These are phyloP conservation scores for Globisporangium canariense DNA, from an alignment of 352 stramenopile genomes.

Conservation along the genomic window DNA sequence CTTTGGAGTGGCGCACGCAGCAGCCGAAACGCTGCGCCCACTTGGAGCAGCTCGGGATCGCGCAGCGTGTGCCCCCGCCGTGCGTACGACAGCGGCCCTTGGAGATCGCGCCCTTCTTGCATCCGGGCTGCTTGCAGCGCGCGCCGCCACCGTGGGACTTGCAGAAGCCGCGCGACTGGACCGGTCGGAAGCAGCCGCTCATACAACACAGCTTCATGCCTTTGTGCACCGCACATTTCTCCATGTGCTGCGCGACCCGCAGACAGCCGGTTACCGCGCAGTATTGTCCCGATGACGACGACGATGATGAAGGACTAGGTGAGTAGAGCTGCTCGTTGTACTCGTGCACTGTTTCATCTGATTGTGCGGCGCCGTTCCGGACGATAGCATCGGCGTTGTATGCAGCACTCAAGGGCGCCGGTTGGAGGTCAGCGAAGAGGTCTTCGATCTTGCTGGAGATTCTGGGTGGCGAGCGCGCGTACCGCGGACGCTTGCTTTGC, in stretches of 20 bases:
- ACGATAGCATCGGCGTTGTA: neutral
- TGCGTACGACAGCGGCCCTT: slow-evolving; percentile 49
- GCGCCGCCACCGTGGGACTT: slow-evolving; percentile 60
- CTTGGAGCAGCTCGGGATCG: slow-evolving; percentile 37
- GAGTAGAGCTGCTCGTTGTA: slow-evolving; percentile 8
- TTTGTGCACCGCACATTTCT: slow-evolving; percentile 42
- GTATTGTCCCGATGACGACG: neutral
- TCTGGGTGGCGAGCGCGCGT: no score
- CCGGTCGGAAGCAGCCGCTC: slow-evolving; percentile 32
- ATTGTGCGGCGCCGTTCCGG: neutral
- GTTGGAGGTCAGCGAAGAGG: neutral
- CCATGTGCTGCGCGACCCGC: slow-evolving; percentile 17
- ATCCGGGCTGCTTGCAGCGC: slow-evolving; percentile 43
- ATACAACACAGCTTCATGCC: slow-evolving; percentile 41
- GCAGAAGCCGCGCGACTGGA: slow-evolving; percentile 53
- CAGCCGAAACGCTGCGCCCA: slow-evolving; percentile 44
- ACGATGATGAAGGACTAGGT: neutral
- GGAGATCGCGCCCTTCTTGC: slow-evolving; percentile 48
- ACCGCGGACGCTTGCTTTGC: slow-evolving; percentile 4
- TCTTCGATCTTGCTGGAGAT: slow-evolving; percentile 1
- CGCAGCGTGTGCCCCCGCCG: slow-evolving; percentile 50
- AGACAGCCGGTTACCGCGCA: slow-evolving; percentile 36
- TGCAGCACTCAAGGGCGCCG: neutral
- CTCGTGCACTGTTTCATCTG: neutral
- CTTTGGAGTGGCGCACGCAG: slow-evolving; percentile 43